Evolutionary conservation across 805 yeast species (phyloP), one percentile per base, ranked within the genome.

Genomic region (Nakazawaea anatomiae): DNA sequence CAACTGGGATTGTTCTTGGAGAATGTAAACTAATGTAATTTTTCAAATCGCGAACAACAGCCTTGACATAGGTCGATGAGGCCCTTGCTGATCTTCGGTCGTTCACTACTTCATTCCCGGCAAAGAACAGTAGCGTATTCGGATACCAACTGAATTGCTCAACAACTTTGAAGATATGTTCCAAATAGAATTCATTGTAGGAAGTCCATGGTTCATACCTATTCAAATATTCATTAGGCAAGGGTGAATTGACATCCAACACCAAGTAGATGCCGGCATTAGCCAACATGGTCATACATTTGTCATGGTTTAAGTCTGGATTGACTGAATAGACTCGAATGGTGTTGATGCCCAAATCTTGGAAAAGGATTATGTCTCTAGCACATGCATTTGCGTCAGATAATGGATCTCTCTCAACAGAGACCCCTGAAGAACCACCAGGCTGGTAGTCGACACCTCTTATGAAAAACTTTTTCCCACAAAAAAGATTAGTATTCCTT

Each of bases 361-460:
- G 96, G 64, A 92, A 87, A 30, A 90, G 69, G 12, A 75, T 71
- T 25, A 89, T 80, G 64, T 92, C 98, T 57, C 97, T 77, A 4
- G 91, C 85, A 70, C 98, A 92, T 18, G 67, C 60, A 10, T 75
- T 68, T 4, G 82, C 75, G 59, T 89, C 85, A 2, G 96, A 85
- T 42, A 92, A 72, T 0, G 97, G 96, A 62, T 92, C 98, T 8
- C 58, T 63, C 6, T 60, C 54, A 3, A 60, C 66, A n/a, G 71
- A 71, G 28, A 82, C 83, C 0, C 83, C 91, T 0, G 96, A 83
- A 0, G 96, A 84, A 0, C 97, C 98, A 8, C 97, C 97, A 0
- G 97, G 97, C 62, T 92, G 97, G 63, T 91, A 91, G 65, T 92
- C 98, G 1, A 92, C 87, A 18, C 98, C 98, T 65, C 80, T 84